Evolutionary conservation across 1,139 yeast genomes (phyloP).

Genomic region (Magnusiomyces suaveolens): DNA sequence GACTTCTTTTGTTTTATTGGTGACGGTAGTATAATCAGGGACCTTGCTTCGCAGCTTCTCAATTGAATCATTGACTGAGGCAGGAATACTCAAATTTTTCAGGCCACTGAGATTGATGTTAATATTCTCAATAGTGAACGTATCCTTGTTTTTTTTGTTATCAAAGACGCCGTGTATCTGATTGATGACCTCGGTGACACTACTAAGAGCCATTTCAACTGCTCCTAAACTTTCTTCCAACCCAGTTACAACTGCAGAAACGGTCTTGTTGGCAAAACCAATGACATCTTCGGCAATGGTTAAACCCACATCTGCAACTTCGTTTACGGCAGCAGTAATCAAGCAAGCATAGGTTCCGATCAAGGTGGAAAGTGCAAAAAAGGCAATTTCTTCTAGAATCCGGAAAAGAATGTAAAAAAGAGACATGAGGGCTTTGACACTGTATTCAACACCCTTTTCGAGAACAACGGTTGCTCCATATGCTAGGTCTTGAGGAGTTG

Average conservation of each 20-base stretch:
- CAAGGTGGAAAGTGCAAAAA: slow-evolving; percentile 60
- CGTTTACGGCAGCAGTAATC: slow-evolving; percentile 60
- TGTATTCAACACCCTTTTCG: slow-evolving; percentile 37
- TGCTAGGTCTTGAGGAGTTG: slow-evolving; percentile 51
- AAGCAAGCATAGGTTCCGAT: slow-evolving; percentile 84
- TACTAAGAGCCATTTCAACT: slow-evolving; percentile 42
- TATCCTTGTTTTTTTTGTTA: slow-evolving; percentile 34
- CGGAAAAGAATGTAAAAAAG: slow-evolving; percentile 40
- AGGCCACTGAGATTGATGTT: slow-evolving; percentile 53
- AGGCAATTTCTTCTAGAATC: slow-evolving; percentile 49
- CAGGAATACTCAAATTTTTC: slow-evolving; percentile 53
- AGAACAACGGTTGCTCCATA: slow-evolving; percentile 45
- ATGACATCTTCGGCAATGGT: slow-evolving; percentile 62
- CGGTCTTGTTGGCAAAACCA: slow-evolving; percentile 46
- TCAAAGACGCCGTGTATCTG: slow-evolving; percentile 48
- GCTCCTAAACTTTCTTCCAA: slow-evolving; percentile 52
- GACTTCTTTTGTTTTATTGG: slow-evolving; percentile 39
- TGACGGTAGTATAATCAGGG: slow-evolving; percentile 51
- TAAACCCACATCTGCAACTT: slow-evolving; percentile 62
- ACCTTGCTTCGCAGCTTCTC: slow-evolving; percentile 38
- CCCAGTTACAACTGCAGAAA: slow-evolving; percentile 38
- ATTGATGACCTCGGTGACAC: slow-evolving; percentile 33
- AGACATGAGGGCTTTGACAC: slow-evolving; percentile 39
- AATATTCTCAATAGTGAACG: slow-evolving; percentile 22
- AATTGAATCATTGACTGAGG: slow-evolving; percentile 46